Evolutionary conservation across 163 green algal genomes (phyloP).

Genomic region (Chlamydomonas reinhardtii): DNA sequence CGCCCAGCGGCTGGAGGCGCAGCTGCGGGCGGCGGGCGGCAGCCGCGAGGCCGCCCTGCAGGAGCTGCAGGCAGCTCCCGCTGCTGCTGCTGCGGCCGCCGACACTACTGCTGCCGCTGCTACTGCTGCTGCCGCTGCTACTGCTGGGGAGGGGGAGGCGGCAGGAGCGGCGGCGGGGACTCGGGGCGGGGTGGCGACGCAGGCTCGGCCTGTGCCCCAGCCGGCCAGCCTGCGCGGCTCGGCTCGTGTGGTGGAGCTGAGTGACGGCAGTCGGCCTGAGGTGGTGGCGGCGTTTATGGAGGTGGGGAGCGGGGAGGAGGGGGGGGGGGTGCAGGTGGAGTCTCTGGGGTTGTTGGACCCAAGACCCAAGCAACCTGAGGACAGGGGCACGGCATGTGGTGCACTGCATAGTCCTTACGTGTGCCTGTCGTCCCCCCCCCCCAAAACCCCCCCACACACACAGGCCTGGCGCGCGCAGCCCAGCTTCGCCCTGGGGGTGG

Average conservation of each 20-base stretch:
- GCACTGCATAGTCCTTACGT: no score
- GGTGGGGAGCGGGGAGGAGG: not conserved
- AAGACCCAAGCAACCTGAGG: no score
- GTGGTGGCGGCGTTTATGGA: slow-evolving; percentile 10
- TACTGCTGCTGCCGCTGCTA: not conserved
- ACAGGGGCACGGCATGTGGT: no score
- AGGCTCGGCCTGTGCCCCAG: no score
- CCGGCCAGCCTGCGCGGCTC: slow-evolving; percentile 1
- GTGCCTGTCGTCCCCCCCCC: no score
- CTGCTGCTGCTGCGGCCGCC: not conserved
- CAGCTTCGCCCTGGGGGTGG: not conserved
- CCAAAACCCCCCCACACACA: not conserved
- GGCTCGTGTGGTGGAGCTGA: slow-evolving; percentile 29
- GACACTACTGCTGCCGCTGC: no score
- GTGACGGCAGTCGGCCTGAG: not conserved
- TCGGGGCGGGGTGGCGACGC: no score
- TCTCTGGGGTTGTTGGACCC: no score
- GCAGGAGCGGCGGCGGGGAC: not conserved
- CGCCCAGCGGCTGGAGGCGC: not conserved
- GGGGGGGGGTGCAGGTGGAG: no score
- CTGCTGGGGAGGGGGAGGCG: not conserved
- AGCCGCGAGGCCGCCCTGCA: not conserved
- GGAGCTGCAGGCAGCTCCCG: not conserved
- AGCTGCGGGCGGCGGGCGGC: slow-evolving; percentile 14
- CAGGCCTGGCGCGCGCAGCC: slow-evolving; percentile 40